Conservation (phyloP, 495 filamentous ascomycete genomes). For the Xylaria flabelliformis region DNA sequence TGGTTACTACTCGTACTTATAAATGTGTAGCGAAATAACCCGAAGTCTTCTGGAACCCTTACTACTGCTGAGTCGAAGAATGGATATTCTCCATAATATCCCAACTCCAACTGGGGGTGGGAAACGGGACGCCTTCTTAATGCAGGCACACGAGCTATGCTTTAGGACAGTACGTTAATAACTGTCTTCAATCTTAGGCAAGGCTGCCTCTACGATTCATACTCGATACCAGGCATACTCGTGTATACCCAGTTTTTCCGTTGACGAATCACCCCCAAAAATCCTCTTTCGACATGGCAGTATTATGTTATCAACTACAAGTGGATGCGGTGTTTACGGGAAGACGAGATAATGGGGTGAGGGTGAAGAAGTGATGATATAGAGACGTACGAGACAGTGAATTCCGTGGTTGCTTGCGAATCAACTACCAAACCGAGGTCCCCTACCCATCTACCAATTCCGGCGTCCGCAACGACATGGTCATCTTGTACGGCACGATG, state of each 20-base stretch:
- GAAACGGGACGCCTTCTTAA: neutral
- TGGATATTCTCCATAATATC: neutral
- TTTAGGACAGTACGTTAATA: neutral
- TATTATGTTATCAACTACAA: neutral
- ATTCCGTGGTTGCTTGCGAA: neutral
- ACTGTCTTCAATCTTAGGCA: neutral
- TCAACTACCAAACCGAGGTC: neutral
- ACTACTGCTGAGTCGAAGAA: neutral
- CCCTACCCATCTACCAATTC: neutral
- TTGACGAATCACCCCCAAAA: neutral
- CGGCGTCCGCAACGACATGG: neutral
- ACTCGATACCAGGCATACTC: neutral
- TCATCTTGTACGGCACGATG: neutral
- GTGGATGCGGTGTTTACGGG: neutral
- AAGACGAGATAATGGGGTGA: neutral
- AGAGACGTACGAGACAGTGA: neutral
- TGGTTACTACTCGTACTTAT: neutral
- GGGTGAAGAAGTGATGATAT: neutral
- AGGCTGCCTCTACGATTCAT: neutral
- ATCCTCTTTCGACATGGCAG: neutral
- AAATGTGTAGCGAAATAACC: neutral
- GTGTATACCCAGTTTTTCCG: neutral
- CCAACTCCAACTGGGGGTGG: neutral
- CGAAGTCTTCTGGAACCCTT: neutral
- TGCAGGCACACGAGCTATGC: neutral